Evolutionary conservation across 805 yeast genomes (phyloP).

Genomic region (Brettanomyces sp.): DNA sequence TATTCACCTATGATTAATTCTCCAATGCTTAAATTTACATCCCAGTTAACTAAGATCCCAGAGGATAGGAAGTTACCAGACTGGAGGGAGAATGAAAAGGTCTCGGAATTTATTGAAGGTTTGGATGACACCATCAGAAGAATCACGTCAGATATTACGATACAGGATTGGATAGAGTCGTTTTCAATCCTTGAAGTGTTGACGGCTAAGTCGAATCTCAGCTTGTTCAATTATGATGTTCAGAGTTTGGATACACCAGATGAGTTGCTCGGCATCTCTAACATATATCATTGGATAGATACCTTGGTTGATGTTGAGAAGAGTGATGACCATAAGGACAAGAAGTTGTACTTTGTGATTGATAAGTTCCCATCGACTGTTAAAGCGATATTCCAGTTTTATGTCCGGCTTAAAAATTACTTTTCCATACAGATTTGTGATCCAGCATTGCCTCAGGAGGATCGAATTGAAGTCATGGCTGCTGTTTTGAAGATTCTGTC

Average conservation of each 20-base stretch:
- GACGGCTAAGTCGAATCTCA: slow-evolving; percentile 44
- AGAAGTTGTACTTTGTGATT: slow-evolving; percentile 22
- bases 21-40: slow-evolving; percentile 30
- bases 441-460: slow-evolving; percentile 42
- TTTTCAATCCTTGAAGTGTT: slow-evolving; percentile 68
- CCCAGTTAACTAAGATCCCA: slow-evolving; percentile 29
- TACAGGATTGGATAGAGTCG: slow-evolving; percentile 71
- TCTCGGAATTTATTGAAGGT: slow-evolving; percentile 53
- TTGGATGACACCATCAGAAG: slow-evolving; percentile 55
- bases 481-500: slow-evolving; percentile 58
- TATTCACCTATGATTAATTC: slow-evolving; percentile 50
- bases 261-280: slow-evolving; percentile 52
- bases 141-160: slow-evolving; percentile 45
- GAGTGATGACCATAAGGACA: not conserved
- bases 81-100: slow-evolving; percentile 31
- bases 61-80: slow-evolving; percentile 25
- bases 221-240: slow-evolving; percentile 47
- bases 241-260: slow-evolving; percentile 34
- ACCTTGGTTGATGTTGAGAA: slow-evolving; percentile 35
- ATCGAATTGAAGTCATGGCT: slow-evolving; percentile 60
- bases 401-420: slow-evolving; percentile 55
- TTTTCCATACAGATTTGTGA: slow-evolving; percentile 60
- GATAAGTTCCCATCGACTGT: slow-evolving; percentile 60
- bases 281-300: slow-evolving; percentile 63
- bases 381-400: slow-evolving; percentile 54